phyloP scores from a whole-genome alignment of 2,329 filamentous ascomycete genomes.

The Didymella arachidicola region DNA sequence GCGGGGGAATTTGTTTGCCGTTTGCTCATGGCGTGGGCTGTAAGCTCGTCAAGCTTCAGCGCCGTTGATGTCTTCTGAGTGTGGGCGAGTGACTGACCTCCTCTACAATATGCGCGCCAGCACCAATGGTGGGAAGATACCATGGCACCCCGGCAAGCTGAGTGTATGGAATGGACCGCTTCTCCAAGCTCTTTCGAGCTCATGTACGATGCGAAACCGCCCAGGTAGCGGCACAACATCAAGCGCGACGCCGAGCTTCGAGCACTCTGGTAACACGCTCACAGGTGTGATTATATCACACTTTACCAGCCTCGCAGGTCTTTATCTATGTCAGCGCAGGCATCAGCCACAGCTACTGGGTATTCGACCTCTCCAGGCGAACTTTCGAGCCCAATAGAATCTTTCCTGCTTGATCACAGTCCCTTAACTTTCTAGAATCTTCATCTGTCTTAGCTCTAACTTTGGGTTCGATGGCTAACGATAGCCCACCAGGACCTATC shows the following conservation, averaged over 20 bases:
- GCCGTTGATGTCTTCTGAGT: neutral
- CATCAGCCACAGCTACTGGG: neutral
- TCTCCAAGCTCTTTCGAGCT: neutral
- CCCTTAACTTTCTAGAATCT: neutral
- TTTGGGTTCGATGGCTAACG: neutral
- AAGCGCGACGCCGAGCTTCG: neutral
- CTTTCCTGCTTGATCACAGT: neutral
- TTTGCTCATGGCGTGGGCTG: neutral
- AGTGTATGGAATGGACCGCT: slow-evolving; percentile 63
- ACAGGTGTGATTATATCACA: neutral
- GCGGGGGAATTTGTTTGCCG: neutral
- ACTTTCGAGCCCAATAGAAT: neutral
- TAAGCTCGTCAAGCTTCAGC: neutral
- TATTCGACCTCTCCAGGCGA: neutral
- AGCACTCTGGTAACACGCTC: neutral
- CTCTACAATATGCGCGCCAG: slow-evolving; percentile 81
- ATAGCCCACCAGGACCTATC: neutral
- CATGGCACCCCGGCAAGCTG: slow-evolving; percentile 86
- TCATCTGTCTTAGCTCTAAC: neutral
- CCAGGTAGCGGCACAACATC: neutral
- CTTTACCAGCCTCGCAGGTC: neutral
- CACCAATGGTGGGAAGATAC: slow-evolving; percentile 54
- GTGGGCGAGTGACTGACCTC: slow-evolving; percentile 1
- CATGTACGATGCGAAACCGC: neutral
- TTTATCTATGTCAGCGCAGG: neutral